Conservation (phyloP, 2,329 filamentous ascomycete species). For the Ilyonectria robusta region DNA sequence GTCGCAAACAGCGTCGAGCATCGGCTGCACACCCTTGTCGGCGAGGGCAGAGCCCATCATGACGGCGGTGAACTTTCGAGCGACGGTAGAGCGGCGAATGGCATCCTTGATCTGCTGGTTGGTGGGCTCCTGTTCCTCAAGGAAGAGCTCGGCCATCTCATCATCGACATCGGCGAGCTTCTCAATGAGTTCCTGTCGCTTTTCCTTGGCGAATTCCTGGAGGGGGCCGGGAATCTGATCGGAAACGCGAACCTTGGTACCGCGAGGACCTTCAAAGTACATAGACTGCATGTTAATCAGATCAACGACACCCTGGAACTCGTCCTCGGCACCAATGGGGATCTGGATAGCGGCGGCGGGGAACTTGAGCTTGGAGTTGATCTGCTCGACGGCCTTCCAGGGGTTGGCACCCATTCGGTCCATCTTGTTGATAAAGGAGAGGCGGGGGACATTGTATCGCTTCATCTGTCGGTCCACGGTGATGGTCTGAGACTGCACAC, state of each 20-base stretch:
- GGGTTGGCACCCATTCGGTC: constrained; percentile 98
- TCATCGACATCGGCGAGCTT: constrained; percentile 98
- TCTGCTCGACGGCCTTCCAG: constrained; percentile 97
- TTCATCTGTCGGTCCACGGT: constrained; percentile 99
- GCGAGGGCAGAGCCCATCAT: constrained; percentile 97
- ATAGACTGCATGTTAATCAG: constrained; percentile 92
- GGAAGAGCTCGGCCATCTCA: constrained; percentile 94
- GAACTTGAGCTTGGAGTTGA: constrained; percentile 95
- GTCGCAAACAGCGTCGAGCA: constrained; percentile 96
- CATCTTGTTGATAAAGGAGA: constrained; percentile 99
- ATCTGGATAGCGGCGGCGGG: constrained; percentile 94
- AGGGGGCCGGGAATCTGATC: constrained; percentile 89
- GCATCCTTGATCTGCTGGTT: constrained; percentile 90
- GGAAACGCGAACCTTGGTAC: constrained; percentile 81
- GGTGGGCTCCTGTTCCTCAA: constrained; percentile 88
- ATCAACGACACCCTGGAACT: constrained; percentile 93
- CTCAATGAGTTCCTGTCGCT: constrained; percentile 89
- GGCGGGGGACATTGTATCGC: constrained; percentile 94
- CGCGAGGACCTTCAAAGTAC: constrained; percentile 89
- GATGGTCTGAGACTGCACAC: constrained; percentile 97
- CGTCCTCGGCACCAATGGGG: constrained; percentile 92
- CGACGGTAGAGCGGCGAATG: constrained; percentile 91
- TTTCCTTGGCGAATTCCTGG: constrained; percentile 82
- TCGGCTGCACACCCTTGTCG: constrained; percentile 94
- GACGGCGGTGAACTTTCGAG: constrained; percentile 91